These are phyloP conservation scores for Tuber borchii DNA, from an alignment of 495 filamentous ascomycete genomes.

Conservation along the genomic window DNA sequence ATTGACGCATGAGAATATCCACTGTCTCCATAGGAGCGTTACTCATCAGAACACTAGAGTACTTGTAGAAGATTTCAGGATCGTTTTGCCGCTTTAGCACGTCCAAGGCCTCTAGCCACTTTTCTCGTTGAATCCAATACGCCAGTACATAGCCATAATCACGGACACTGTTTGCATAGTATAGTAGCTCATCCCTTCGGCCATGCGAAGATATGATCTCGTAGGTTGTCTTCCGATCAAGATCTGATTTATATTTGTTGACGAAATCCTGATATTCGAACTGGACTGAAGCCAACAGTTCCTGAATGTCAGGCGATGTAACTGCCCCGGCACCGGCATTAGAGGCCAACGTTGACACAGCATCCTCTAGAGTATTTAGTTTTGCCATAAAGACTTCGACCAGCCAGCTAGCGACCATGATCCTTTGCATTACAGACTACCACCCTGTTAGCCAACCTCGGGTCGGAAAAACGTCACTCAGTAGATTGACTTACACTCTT, in stretches of 20 bases:
- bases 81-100: conserved; percentile 88
- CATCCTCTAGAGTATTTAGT: conserved; percentile 88
- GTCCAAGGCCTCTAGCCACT: conserved; percentile 81
- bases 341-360: conserved; percentile 73
- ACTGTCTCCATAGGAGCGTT: conserved; percentile 75
- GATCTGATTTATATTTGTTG: conserved; percentile 70
- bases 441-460: conserved; percentile 13
- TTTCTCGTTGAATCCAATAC: conserved; percentile 95
- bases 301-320: conserved; percentile 57
- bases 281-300: conserved; percentile 62
- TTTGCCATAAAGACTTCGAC: conserved; percentile 96
- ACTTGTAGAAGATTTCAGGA: conserved; percentile 87
- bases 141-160: conserved; percentile 91
- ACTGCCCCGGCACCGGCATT: conserved; percentile 22
- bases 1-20: conserved; percentile 88
- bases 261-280: conserved; percentile 84
- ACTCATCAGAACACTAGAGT: conserved; percentile 91
- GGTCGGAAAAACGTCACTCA: neutral
- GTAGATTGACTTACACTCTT: conserved; percentile 50
- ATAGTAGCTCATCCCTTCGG: conserved; percentile 82
- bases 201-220: conserved; percentile 94
- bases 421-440: conserved; percentile 75
- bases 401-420: conserved; percentile 93
- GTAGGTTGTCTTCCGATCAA: conserved; percentile 87
- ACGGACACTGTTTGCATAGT: conserved; percentile 76